phyloP scores from a whole-genome alignment of 2,329 filamentous ascomycete genomes.

The Calonectria multiphialidica region DNA sequence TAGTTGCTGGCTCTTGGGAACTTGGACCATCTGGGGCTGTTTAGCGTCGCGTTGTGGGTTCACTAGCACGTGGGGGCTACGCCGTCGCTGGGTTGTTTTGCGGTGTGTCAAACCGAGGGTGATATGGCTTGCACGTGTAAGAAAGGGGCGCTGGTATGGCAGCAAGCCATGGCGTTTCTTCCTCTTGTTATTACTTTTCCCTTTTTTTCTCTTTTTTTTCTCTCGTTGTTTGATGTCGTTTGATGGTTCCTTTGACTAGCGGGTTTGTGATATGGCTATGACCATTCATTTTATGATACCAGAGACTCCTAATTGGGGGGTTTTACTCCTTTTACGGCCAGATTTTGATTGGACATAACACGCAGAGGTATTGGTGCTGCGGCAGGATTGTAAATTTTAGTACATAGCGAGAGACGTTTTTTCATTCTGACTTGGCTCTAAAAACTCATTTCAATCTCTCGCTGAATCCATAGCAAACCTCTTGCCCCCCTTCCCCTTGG shows the following conservation, averaged over 20 bases:
- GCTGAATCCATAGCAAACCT: neutral
- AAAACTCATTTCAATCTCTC: slow-evolving; percentile 4
- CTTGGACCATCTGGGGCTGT: neutral
- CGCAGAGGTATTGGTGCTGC: neutral
- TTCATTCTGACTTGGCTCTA: slow-evolving; percentile 28
- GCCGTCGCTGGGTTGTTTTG: neutral
- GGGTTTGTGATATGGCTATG: neutral
- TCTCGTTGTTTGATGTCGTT: neutral
- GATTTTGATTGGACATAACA: neutral
- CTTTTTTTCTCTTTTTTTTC: neutral
- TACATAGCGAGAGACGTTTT: slow-evolving; percentile 18
- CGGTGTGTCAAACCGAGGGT: neutral
- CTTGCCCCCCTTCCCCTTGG: neutral
- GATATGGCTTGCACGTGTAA: neutral
- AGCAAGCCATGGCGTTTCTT: neutral
- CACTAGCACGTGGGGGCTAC: neutral
- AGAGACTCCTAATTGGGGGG: neutral
- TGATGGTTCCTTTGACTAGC: neutral
- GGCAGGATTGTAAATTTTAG: neutral
- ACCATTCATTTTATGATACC: slow-evolving; percentile 14
- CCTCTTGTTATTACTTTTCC: too few species aligned
- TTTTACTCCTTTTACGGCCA: neutral
- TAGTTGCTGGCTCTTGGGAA: neutral
- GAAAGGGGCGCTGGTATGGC: neutral
- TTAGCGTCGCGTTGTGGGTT: neutral